Percentiles rank a stretch among this genome's conserved stretches.
Conservation (phyloP, 1,284 basidiomycete genomes). For the Grifola frondosa region DNA sequence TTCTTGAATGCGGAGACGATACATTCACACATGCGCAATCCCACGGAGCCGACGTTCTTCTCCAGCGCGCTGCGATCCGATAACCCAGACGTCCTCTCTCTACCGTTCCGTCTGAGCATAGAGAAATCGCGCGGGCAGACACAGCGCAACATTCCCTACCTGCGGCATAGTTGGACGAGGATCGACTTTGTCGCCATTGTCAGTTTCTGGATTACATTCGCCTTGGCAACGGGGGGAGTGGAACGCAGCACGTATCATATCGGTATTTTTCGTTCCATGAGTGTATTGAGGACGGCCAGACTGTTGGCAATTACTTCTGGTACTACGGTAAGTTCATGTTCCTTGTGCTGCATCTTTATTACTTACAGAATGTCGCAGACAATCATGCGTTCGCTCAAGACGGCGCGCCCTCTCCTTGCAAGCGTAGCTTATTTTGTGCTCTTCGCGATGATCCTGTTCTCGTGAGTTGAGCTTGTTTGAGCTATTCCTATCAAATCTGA, state of each 20-base stretch:
- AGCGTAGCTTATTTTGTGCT: constrained; percentile 90
- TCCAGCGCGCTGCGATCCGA: constrained; percentile 52
- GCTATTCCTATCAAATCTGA: neutral
- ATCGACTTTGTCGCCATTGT: constrained; percentile 87
- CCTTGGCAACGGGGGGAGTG: constrained; percentile 60
- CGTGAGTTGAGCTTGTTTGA: constrained; percentile 45
- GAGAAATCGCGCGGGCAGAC: constrained; percentile 53
- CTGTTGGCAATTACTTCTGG: constrained; percentile 89
- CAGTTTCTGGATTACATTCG: constrained; percentile 82
- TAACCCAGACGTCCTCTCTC: constrained; percentile 40
- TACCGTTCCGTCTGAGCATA: constrained; percentile 70
- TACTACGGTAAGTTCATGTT: constrained; percentile 66
- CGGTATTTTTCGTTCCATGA: constrained; percentile 87
- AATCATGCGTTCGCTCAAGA: constrained; percentile 92
- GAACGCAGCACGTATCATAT: constrained; percentile 75
- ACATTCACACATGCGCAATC: constrained; percentile 32
- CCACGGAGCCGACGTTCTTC: constrained; percentile 45
- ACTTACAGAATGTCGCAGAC: constrained; percentile 50
- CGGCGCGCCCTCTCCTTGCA: constrained; percentile 83
- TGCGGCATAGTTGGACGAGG: constrained; percentile 93
- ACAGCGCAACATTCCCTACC: constrained; percentile 73
- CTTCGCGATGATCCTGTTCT: constrained; percentile 89
- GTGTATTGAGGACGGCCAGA: constrained; percentile 82
- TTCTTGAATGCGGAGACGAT: constrained; percentile 17
- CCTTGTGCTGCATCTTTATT: neutral